Evolutionary conservation across 257 asterid genomes (phyloP), one percentile per base, ranked within the genome.

Genomic region (Prunella vulgaris): DNA sequence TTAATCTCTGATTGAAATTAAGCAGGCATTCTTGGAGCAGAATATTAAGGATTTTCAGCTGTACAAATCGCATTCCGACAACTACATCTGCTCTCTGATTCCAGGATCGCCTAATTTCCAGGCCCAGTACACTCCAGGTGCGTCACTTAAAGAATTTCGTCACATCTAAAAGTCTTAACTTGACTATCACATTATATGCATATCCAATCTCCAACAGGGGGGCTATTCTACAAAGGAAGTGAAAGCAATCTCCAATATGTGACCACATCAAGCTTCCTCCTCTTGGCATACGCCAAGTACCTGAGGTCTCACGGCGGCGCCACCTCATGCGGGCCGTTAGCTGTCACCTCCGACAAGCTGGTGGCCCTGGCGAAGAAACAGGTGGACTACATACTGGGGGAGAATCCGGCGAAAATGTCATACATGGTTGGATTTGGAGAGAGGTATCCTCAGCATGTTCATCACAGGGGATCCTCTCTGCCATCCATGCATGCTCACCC

Each of bases 41-140:
- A 84, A 68, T 54, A 64, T 73, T 59, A 80, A 90, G 72, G 89
- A 81, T 37, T 78, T 92, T 68, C 90, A 85, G 61, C 4, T 78
- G 70, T 92, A 78, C 79, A 92, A 92, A 85, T 77, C 85, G 28
- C 96, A 92, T 84, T 86, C 95, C 14, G 97, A 93, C 86, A 93
- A 83, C 54, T 93, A 90, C 60, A 77, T 92, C 5, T 93, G 98
- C 74, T 85, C 98, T 24, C 83, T 93, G 13, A 68, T 86, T 60
- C 98, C 95, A 3, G 96, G 91, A 56, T 84, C 95, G 5, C 88
- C 95, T 27, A 82, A 74, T 80, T 87, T 89, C 70, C 97, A 87
- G 74, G 92, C 96, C 15, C 96, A 89, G 18, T 92, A 92, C 25
- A 92, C 98, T n/a, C 96, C 95, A 72, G 96, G 95, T 87, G 2